Percentiles rank a stretch among this genome's conserved stretches.
Conservation (phyloP, 2,329 filamentous ascomycete species). For the Orbilia javanica region DNA sequence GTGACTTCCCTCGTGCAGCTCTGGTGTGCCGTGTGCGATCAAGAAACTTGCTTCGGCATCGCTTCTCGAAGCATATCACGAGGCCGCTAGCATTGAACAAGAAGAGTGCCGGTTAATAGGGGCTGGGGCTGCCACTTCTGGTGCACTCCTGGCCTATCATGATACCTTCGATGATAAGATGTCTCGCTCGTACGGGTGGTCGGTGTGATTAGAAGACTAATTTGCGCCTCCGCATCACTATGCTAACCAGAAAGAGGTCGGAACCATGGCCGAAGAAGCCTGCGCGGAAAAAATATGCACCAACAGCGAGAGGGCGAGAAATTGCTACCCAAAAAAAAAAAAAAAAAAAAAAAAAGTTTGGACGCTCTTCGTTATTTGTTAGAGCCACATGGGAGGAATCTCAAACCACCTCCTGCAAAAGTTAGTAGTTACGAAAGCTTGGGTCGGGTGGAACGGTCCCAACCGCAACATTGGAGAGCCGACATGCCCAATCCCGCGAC, state of each 20-base stretch:
- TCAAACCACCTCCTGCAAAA: constrained; percentile 57
- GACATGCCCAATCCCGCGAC: constrained; percentile 33
- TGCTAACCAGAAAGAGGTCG: constrained; percentile 54
- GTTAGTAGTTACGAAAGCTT: constrained; percentile 36
- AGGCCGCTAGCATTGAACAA: constrained; percentile 33
- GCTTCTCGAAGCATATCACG: constrained; percentile 57
- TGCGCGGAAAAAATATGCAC: constrained; percentile 55
- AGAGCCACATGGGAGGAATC: constrained; percentile 38
- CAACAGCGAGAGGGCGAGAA: constrained; percentile 54
- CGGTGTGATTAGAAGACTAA: constrained; percentile 57
- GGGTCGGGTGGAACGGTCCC: constrained; percentile 26
- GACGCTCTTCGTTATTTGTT: not conserved
- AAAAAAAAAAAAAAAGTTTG: not conserved
- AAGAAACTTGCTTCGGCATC: constrained; percentile 44
- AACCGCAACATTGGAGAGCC: constrained; percentile 29
- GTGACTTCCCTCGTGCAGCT: constrained; percentile 53
- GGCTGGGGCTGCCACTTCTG: constrained; percentile 46
- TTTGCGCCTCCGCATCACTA: constrained; percentile 42
- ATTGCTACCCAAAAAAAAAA: constrained; percentile 2
- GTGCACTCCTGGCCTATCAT: constrained; percentile 44
- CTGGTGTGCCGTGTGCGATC: constrained; percentile 52
- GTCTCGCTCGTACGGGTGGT: constrained; percentile 55
- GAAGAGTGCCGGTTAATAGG: constrained; percentile 48
- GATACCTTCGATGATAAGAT: constrained; percentile 58
- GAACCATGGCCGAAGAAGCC: constrained; percentile 48